These are phyloP conservation scores for Umbelopsis sp. DNA, from an alignment of 371 early-diverging fungal genomes.

Conservation along the genomic window DNA sequence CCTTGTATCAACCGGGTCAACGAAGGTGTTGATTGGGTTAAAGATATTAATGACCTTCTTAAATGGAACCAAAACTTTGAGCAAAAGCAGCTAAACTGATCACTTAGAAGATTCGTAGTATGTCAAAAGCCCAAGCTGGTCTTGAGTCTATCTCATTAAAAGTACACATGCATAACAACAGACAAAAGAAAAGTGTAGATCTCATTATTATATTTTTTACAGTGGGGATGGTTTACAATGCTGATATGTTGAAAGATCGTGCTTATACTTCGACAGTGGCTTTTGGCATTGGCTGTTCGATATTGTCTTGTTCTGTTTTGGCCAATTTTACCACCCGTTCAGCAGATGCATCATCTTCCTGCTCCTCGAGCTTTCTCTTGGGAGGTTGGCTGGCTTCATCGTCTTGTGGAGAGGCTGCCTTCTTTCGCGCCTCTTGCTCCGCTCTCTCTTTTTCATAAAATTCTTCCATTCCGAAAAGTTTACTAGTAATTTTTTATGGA, in stretches of 20 bases:
- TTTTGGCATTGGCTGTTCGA: background rate
- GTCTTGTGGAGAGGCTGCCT: slow-evolving; percentile 13
- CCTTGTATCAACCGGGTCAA: slow-evolving; percentile 74
- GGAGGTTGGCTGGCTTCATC: background rate
- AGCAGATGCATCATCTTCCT: background rate
- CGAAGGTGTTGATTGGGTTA: slow-evolving; percentile 73
- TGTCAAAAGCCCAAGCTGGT: background rate
- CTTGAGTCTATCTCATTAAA: background rate
- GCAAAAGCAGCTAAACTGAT: slow-evolving; percentile 32
- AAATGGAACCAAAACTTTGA: slow-evolving; percentile 85
- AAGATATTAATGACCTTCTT: slow-evolving; percentile 79
- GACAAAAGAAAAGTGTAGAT: background rate
- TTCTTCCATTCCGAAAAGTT: slow-evolving; percentile 44
- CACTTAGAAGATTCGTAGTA: background rate
- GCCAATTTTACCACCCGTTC: background rate
- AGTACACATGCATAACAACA: background rate
- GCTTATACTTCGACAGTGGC: background rate
- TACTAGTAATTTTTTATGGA: slow-evolving; percentile 24
- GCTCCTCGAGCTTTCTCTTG: background rate
- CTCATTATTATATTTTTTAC: background rate
- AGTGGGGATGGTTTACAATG: slow-evolving; percentile 2
- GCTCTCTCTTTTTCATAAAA: slow-evolving; percentile 37
- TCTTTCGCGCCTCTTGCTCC: slow-evolving; percentile 32
- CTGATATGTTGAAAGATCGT: background rate
- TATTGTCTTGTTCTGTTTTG: background rate